Percentiles rank a stretch among this genome's conserved stretches.
phyloP scores from a whole-genome alignment of 1,284 basidiomycete species.

The Heterobasidion annosum region DNA sequence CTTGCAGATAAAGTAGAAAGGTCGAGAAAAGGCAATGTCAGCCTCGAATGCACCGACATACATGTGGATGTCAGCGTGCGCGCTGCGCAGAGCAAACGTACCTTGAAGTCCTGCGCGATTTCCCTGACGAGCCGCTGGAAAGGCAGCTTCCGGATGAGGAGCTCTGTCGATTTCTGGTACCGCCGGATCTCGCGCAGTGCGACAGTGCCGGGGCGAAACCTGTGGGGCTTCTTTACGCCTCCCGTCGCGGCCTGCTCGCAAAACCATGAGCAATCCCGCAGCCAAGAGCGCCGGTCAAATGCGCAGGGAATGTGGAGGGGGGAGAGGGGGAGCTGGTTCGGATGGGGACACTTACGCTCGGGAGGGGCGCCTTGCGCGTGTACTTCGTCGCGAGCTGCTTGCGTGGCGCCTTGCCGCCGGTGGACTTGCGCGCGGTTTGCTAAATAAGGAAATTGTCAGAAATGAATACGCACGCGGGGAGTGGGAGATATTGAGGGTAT shows the following conservation, averaged over 20 bases:
- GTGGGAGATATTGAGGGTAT: too few species aligned
- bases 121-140: constrained; percentile 5
- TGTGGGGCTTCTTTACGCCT: constrained; percentile 2
- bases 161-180: constrained; percentile 4
- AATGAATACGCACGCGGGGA: background rate
- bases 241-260: background rate
- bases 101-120: constrained; percentile 5
- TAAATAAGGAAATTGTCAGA: background rate
- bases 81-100: background rate
- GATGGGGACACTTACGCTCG: background rate
- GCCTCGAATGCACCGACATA: too few species aligned
- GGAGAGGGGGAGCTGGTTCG: too few species aligned
- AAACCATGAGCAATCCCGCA: background rate
- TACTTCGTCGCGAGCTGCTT: constrained; percentile 1
- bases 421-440: constrained; percentile 5
- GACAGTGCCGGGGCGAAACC: constrained; percentile 4
- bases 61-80: too few species aligned
- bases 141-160: constrained; percentile 4
- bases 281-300: background rate
- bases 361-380: background rate
- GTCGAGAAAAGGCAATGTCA: background rate
- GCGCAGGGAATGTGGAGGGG: background rate
- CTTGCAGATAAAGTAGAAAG: constrained; percentile 1
- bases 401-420: constrained; percentile 3
- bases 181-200: constrained; percentile 4